Evolutionary conservation across 2,329 filamentous ascomycete genomes (phyloP), one percentile per base, ranked within the genome.

Genomic region (Tolypocladium guangdongense): DNA sequence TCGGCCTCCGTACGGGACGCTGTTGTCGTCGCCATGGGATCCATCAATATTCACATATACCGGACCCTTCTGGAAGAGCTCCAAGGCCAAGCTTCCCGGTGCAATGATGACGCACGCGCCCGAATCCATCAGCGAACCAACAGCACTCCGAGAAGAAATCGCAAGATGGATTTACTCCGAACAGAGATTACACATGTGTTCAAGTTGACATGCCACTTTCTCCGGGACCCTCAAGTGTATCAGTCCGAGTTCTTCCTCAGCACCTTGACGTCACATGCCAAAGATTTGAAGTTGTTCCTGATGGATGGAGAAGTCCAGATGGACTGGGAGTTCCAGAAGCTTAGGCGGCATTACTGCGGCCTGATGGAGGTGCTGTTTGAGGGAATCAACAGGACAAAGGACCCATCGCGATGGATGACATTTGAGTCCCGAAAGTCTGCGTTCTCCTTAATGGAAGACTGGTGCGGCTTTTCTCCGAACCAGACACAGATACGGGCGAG

Each of bases 141-240:
- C 49, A 96, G 90, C 69, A 90, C 83, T 59, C 87, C 90, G 2
- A 83, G 87, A 47, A 80, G 89, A 52, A 95, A 89, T 65, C 83
- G 86, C 52, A 88, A 86, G 64, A 93, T 90, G 59, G 93, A 97
- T 64, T 76, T 90, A 35, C 71, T 99, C 36, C 82, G 95, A 52
- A 96, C 92, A 0, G 93, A 97, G 66, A 90, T 97, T 51, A 96
- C 95, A 0, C 89, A 97, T 64, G 88, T 99, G 8, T 96, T 97
- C 70, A 92, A 95, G 66, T 76, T 97, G 37, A 97, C 92, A 0
- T 90, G 91, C 0, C 88, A 91, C 62, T 96, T 96, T 60, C 74
- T 99, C 38, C 86, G 87, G 57, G 80, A 89, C 45, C 76, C 86
- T 0, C 84, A 89, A 49, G 82, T 95, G 5, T 88, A 87, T 65